Base-by-base conservation (phyloP, 176 grass and related monocot species). In the Puya raimondii region DNA sequence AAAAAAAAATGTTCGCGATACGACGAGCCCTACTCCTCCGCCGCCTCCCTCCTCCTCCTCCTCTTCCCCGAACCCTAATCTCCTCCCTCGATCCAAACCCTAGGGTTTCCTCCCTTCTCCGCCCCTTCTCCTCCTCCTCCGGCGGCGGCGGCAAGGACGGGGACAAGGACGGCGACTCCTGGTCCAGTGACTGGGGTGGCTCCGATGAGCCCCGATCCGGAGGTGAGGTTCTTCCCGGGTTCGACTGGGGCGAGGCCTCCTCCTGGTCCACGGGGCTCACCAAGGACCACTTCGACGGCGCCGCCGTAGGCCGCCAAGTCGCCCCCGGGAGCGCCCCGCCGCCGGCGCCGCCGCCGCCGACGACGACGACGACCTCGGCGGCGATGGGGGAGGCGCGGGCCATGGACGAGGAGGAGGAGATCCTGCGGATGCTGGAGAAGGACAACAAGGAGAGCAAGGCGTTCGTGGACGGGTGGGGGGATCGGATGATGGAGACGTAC, bases 201-300 rank as follows among this genome's bases (percentile, higher is more conserved):
- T 72, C 77, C 12, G 50, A 68, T 13, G 47, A 16, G 8, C 22
- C 56, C 29, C 21, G 23, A 2, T 18, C 14, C 15, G 27, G 49
- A 23, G 67, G 67, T 13, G 52, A 63, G 13, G 16, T 48, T 16
- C 47, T 49, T 51, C 16, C 69, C 6, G 87, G 73, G 50, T 74
- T 82, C 50, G 90, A 88, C 20, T 99, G 95, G 95, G 78, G 70
- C 48, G 78, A 80, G 69, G 68, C 10, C 4, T 83, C 90, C 29
- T 78, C 90, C 33, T 99, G 95, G 95, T 94, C 90, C 49, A 82
- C 90, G 12, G 95, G 94, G 18, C 63, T 85, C 72, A 91, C 94
- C 25, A 93, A 82, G 89, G 94, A 92, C 23, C 94, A 99, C 74
- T 93, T 99, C 74, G 89, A 99, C 21, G 94, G 94, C 17, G 73